These are phyloP conservation scores for Sporothrix pseudoabietina DNA, from an alignment of 2,329 filamentous ascomycete genomes.

Conservation along the genomic window DNA sequence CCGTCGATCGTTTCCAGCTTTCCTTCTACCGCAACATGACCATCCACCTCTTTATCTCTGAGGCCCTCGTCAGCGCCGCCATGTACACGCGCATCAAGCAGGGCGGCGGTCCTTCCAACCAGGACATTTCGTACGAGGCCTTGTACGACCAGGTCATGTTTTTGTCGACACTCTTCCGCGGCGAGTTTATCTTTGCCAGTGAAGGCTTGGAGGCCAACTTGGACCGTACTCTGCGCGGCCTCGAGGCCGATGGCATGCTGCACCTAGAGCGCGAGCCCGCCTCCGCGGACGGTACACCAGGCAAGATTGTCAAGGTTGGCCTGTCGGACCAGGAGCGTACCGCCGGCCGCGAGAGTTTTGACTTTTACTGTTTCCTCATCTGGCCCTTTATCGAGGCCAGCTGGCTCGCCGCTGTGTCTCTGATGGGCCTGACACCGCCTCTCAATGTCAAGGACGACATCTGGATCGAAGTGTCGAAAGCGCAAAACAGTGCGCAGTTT, in stretches of 20 bases:
- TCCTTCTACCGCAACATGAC: slow-evolving; percentile 99
- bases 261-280: slow-evolving; percentile 61
- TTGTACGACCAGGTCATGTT: slow-evolving; percentile 81
- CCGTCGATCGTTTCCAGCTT: slow-evolving; percentile 93
- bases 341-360: slow-evolving; percentile 87
- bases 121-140: slow-evolving; percentile 74
- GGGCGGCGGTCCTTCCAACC: slow-evolving; percentile 79
- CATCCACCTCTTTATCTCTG: slow-evolving; percentile 94
- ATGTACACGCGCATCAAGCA: slow-evolving; percentile 91
- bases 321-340: slow-evolving; percentile 74
- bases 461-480: slow-evolving; percentile 78
- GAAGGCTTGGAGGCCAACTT: slow-evolving; percentile 81
- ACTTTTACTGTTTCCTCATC: slow-evolving; percentile 98
- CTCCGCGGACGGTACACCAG: slow-evolving; percentile 50
- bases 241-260: slow-evolving; percentile 80
- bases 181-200: slow-evolving; percentile 94
- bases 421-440: slow-evolving; percentile 84
- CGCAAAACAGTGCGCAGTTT: slow-evolving; percentile 79
- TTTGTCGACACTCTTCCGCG: slow-evolving; percentile 88
- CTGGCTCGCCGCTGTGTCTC: slow-evolving; percentile 86
- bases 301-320: slow-evolving; percentile 64
- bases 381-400: slow-evolving; percentile 97
- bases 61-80: slow-evolving; percentile 84
- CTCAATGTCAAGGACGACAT: slow-evolving; percentile 58
- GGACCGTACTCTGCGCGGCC: slow-evolving; percentile 72